A percentile compares a stretch with the other conserved stretches of the same genome.
These are phyloP conservation scores for Phaffia tasmanica DNA, from an alignment of 768 basidiomycete genomes.

Conservation along the genomic window DNA sequence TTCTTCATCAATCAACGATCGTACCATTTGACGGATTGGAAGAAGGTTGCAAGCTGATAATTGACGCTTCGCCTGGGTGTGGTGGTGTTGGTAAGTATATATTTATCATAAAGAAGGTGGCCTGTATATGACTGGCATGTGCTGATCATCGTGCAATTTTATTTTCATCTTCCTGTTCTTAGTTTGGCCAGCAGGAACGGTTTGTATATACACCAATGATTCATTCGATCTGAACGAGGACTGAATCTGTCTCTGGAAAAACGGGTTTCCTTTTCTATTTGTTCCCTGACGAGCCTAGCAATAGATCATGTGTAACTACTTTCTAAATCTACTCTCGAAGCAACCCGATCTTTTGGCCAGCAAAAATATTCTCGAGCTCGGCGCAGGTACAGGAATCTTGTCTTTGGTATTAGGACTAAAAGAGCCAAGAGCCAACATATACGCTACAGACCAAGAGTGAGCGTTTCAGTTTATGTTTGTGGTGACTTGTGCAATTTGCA, in stretches of 20 bases:
- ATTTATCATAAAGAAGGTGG: neutral
- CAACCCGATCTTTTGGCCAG: constrained; percentile 30
- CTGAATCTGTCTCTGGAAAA: neutral
- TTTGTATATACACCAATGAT: neutral
- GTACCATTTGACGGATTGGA: constrained; percentile 27
- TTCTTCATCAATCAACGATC: constrained; percentile 22
- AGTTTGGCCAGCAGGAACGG: neutral
- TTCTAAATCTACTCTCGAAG: constrained; percentile 16
- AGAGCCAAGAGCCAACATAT: constrained; percentile 48
- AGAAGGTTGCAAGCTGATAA: constrained; percentile 41
- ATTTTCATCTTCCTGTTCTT: neutral
- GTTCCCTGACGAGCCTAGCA: neutral
- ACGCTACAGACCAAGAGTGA: constrained; percentile 84
- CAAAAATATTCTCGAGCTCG: constrained; percentile 64
- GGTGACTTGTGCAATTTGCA: neutral
- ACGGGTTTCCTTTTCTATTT: neutral
- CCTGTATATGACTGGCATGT: neutral
- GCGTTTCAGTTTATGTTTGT: constrained; percentile 32
- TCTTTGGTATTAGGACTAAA: constrained; percentile 67
- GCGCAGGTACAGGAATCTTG: constrained; percentile 87
- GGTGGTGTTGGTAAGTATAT: constrained; percentile 75
- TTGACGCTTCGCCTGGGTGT: constrained; percentile 78
- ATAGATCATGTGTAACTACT: constrained; percentile 23
- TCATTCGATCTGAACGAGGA: neutral
- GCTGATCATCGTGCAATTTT: neutral